phyloP scores from a whole-genome alignment of 169 alveolate species.

The Plasmodium yoelii region DNA sequence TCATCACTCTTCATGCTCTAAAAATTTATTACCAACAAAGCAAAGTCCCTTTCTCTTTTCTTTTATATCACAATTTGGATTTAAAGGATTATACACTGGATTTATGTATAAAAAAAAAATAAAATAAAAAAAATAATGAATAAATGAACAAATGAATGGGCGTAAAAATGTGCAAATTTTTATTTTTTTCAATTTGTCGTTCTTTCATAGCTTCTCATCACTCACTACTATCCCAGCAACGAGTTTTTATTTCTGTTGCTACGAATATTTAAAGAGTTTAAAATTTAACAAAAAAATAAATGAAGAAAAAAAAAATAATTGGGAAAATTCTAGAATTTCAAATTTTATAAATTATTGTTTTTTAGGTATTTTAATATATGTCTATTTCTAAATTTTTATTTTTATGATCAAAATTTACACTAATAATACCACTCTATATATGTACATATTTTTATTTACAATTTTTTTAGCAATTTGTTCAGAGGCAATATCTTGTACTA shows the following conservation, averaged over 20 bases:
- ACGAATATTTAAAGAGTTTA: slow-evolving; percentile 39
- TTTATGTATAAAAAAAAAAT: slow-evolving; percentile 15
- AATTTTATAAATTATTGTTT: slow-evolving; percentile 22
- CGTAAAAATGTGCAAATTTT: not conserved
- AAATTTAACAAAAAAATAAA: slow-evolving; percentile 1
- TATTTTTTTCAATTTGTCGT: not conserved
- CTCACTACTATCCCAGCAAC: slow-evolving; percentile 75
- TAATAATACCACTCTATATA: too few species aligned
- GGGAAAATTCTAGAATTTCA: not conserved
- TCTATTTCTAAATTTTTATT: not conserved
- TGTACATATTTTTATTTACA: not conserved
- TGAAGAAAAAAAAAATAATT: not conserved
- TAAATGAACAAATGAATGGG: too few species aligned
- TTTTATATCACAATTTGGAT: slow-evolving; percentile 34
- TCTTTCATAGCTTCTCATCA: slow-evolving; percentile 35
- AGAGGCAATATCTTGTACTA: slow-evolving; percentile 47
- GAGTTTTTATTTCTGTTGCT: slow-evolving; percentile 69
- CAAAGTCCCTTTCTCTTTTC: slow-evolving; percentile 10
- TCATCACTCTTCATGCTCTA: too few species aligned
- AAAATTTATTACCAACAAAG: too few species aligned
- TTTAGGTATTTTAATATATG: slow-evolving; percentile 21
- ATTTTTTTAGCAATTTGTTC: slow-evolving; percentile 22
- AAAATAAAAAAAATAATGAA: not conserved
- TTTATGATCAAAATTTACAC: too few species aligned
- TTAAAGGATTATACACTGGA: slow-evolving; percentile 34